phyloP scores from a whole-genome alignment of 108 stramenopile genomes.

The Hondaea fermentalgiana region DNA sequence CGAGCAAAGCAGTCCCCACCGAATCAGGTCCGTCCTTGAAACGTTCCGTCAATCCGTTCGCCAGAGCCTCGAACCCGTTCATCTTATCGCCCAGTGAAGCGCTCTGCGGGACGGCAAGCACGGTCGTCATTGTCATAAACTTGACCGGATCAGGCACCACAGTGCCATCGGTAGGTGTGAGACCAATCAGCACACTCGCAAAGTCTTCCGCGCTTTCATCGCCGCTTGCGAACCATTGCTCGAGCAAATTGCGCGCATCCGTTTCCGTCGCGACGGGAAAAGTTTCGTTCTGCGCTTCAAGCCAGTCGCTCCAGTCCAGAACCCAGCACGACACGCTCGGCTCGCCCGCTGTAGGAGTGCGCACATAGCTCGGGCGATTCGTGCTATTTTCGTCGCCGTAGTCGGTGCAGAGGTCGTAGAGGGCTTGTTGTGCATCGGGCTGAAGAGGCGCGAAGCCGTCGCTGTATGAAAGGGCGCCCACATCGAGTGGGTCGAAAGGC shows the following conservation, averaged over 20 bases:
- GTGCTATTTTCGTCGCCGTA: not conserved
- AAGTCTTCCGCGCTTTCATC: not conserved
- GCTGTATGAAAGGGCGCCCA: not conserved
- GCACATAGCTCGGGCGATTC: not conserved
- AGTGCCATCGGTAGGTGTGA: not conserved
- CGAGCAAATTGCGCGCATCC: not conserved
- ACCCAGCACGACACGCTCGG: not conserved
- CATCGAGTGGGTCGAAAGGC: not conserved
- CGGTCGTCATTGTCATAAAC: not conserved
- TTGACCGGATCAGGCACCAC: not conserved
- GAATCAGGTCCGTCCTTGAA: not conserved
- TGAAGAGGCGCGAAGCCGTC: not conserved
- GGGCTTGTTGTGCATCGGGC: not conserved
- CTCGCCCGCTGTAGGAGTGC: not conserved
- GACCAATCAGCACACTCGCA: not conserved
- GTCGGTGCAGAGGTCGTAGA: not conserved
- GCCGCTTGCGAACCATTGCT: not conserved
- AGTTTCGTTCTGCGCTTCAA: not conserved
- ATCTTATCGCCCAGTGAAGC: not conserved
- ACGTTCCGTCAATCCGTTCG: not conserved
- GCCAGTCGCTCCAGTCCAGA: not conserved
- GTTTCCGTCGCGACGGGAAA: not conserved
- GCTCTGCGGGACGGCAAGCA: not conserved
- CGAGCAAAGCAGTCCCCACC: not conserved
- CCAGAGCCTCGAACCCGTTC: not conserved